Conservation (phyloP, 164 flowering plant species). For the Annona squamosa region DNA sequence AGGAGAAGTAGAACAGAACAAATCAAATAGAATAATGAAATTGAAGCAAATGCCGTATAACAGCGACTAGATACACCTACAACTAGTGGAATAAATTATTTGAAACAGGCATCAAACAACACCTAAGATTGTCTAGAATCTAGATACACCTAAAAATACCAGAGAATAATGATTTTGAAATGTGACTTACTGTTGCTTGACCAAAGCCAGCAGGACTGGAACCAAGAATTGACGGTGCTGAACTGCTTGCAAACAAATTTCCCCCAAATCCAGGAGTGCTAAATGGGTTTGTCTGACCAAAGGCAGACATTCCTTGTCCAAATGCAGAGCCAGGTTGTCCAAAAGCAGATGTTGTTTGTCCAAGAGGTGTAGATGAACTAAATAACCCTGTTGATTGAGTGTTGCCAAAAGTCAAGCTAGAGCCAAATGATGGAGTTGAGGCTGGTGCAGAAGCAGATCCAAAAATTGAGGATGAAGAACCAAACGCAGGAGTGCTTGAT, state of each 20-base stretch:
- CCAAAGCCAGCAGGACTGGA: slow-evolving; percentile 35
- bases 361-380: slow-evolving; percentile 54
- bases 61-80: neutral
- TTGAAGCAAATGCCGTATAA: too few species aligned
- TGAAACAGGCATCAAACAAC: neutral
- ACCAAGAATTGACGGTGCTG: slow-evolving; percentile 37
- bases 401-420: slow-evolving; percentile 47
- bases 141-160: neutral
- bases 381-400: slow-evolving; percentile 73
- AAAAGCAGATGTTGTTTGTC: slow-evolving; percentile 53
- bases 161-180: slow-evolving; percentile 1
- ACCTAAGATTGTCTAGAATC: neutral
- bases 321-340: slow-evolving; percentile 46
- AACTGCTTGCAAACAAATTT: slow-evolving; percentile 43
- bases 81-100: neutral
- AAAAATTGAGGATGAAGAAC: slow-evolving; percentile 51
- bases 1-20: neutral
- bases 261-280: slow-evolving; percentile 55
- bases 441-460: slow-evolving; percentile 48
- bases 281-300: slow-evolving; percentile 50
- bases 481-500: slow-evolving; percentile 42
- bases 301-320: slow-evolving; percentile 47
- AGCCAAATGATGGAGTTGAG: slow-evolving; percentile 43
- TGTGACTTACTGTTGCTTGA: slow-evolving; percentile 60
- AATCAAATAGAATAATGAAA: neutral